Conservation (phyloP, 2,329 filamentous ascomycete genomes). For the Xylariaceae sp. region DNA sequence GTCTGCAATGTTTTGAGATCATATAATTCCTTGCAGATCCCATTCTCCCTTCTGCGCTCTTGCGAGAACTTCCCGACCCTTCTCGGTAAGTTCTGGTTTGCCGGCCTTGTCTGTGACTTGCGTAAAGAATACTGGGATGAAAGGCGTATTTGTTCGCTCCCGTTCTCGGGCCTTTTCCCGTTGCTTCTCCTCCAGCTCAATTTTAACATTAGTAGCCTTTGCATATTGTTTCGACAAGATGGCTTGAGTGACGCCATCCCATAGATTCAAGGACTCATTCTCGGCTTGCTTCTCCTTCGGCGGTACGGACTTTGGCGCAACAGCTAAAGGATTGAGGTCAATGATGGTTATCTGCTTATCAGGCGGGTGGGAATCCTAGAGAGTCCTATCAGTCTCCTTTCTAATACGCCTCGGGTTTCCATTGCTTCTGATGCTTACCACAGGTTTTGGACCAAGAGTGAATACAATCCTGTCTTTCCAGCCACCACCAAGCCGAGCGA, state of each 20-base stretch:
- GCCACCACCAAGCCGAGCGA: constrained; percentile 80
- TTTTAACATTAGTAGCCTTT: constrained; percentile 84
- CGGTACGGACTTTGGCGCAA: constrained; percentile 79
- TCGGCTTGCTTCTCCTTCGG: constrained; percentile 78
- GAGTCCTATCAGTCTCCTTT: constrained; percentile 20
- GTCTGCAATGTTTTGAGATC: constrained; percentile 1
- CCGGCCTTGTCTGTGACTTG: constrained; percentile 61
- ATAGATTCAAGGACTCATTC: constrained; percentile 89
- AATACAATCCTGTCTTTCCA: constrained; percentile 79
- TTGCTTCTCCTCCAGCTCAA: constrained; percentile 90
- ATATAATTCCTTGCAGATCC: constrained; percentile 54
- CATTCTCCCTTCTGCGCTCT: constrained; percentile 60
- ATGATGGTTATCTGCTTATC: constrained; percentile 78
- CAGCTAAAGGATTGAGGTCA: constrained; percentile 82
- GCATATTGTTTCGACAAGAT: constrained; percentile 83
- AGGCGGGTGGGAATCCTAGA: constrained; percentile 52
- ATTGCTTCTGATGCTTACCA: constrained; percentile 62
- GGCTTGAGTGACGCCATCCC: constrained; percentile 85
- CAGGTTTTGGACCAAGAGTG: constrained; percentile 62
- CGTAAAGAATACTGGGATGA: constrained; percentile 88
- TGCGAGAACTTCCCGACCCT: constrained; percentile 57
- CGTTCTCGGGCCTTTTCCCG: constrained; percentile 82
- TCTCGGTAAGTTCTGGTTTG: constrained; percentile 61
- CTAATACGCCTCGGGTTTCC: too few relatives aligned
- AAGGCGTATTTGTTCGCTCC: constrained; percentile 71